These are phyloP conservation scores for Karstenula rhodostoma DNA, from an alignment of 2,329 filamentous ascomycete genomes.

Conservation along the genomic window DNA sequence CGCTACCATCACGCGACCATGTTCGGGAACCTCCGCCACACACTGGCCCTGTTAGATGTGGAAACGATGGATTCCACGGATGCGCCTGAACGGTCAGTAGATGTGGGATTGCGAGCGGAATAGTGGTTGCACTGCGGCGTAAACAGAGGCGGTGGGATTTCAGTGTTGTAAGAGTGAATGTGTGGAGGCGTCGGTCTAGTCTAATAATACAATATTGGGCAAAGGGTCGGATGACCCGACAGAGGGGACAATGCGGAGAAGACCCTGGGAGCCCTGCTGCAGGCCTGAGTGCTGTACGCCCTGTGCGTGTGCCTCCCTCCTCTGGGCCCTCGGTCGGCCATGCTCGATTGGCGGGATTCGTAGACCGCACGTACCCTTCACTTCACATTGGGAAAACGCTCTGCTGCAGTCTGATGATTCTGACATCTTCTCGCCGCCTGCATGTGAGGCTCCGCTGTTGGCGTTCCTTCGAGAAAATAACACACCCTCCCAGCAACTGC, in stretches of 20 bases:
- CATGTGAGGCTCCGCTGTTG: constrained; percentile 10
- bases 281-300: constrained; percentile 28
- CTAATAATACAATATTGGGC: constrained; percentile 10
- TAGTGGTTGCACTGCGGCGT: constrained; percentile 1
- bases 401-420: constrained; percentile 5
- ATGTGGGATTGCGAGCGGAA: not conserved
- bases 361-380: constrained; percentile 1
- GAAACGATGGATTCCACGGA: not conserved
- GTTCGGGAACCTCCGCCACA: not conserved
- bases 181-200: constrained; percentile 6
- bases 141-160: constrained; percentile 15
- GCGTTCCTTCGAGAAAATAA: not conserved
- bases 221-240: constrained; percentile 38
- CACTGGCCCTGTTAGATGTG: constrained; percentile 1
- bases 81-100: constrained; percentile 5
- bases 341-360: constrained; percentile 6
- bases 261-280: constrained; percentile 34
- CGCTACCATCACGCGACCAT: constrained; percentile 11
- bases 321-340: not conserved
- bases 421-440: constrained; percentile 9
- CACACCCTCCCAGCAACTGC: not conserved
- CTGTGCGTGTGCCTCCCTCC: constrained; percentile 25
- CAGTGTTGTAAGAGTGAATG: not conserved
- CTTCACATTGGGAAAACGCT: constrained; percentile 10
- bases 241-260: constrained; percentile 44